Evolutionary conservation across 148 eudicot genomes (phyloP).

Genomic region (Suaeda aralocaspica): DNA sequence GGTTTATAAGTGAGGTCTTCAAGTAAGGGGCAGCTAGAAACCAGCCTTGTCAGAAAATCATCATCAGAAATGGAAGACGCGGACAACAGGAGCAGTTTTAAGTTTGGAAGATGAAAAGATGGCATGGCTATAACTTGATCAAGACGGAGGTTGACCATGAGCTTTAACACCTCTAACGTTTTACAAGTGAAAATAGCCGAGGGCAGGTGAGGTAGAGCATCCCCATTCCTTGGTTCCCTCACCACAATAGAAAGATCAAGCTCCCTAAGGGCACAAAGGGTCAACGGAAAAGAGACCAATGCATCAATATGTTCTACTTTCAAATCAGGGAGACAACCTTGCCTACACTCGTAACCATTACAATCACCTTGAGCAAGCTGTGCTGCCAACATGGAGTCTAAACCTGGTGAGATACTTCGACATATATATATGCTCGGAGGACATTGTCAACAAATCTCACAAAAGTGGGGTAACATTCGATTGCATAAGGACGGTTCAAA

Average conservation of each 20-base stretch:
- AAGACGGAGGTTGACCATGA: constrained; percentile 5
- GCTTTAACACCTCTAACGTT: constrained; percentile 15
- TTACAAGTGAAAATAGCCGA: constrained; percentile 8
- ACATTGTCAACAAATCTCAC: background rate
- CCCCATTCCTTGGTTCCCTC: background rate
- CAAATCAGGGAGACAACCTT: background rate
- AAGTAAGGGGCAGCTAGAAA: constrained; percentile 24
- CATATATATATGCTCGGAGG: background rate
- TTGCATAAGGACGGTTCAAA: background rate
- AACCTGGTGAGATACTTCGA: background rate
- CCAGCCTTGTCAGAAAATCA: constrained; percentile 14
- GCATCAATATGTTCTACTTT: background rate
- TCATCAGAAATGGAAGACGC: background rate
- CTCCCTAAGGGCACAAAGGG: constrained; percentile 10
- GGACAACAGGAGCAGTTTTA: constrained; percentile 10
- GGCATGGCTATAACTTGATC: background rate
- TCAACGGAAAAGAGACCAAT: constrained; percentile 11
- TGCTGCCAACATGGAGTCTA: background rate
- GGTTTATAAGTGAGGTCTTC: constrained; percentile 9
- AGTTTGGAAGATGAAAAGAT: constrained; percentile 18
- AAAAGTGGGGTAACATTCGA: background rate
- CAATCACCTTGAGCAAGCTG: background rate
- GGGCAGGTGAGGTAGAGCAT: background rate
- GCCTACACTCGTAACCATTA: background rate
- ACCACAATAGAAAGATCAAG: constrained; percentile 9